Conservation (phyloP, 2,329 filamentous ascomycete species). For the Cladophialophora chaetospira region DNA sequence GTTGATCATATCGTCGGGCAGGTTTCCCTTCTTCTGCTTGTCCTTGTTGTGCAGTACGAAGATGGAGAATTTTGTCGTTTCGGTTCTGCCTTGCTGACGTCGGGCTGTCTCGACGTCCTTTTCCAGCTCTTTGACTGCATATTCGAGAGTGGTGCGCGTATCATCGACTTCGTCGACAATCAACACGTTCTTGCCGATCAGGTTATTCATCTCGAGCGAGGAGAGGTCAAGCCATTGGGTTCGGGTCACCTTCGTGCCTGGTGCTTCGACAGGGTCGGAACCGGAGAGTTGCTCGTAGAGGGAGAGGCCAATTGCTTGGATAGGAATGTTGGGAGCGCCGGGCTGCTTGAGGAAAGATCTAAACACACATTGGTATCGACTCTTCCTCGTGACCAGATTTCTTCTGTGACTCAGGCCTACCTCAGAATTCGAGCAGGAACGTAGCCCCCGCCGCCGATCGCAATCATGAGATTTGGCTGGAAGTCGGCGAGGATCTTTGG, state of each 20-base stretch:
- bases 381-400: neutral
- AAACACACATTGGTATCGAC: constrained; percentile 21
- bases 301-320: constrained; percentile 97
- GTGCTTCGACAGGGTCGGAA: constrained; percentile 68
- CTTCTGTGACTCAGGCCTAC: constrained; percentile 39
- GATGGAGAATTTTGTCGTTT: constrained; percentile 83
- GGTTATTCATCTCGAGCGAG: constrained; percentile 80
- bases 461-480: constrained; percentile 95
- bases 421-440: constrained; percentile 95
- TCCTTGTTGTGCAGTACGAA: constrained; percentile 99
- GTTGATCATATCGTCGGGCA: constrained; percentile 74
- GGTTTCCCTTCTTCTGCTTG: constrained; percentile 86
- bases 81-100: constrained; percentile 67
- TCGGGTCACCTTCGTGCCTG: constrained; percentile 91
- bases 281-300: constrained; percentile 83
- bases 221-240: constrained; percentile 97
- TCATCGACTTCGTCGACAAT: constrained; percentile 97
- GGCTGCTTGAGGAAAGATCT: constrained; percentile 89
- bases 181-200: constrained; percentile 87
- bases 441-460: constrained; percentile 96
- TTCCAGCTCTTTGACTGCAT: constrained; percentile 87
- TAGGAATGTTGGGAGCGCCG: constrained; percentile 90
- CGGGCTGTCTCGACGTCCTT: constrained; percentile 89
- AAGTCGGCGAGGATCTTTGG: constrained; percentile 79
- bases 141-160: constrained; percentile 90